phyloP scores from a whole-genome alignment of 1,284 basidiomycete genomes.

The Microbotryomycetes sp. region DNA sequence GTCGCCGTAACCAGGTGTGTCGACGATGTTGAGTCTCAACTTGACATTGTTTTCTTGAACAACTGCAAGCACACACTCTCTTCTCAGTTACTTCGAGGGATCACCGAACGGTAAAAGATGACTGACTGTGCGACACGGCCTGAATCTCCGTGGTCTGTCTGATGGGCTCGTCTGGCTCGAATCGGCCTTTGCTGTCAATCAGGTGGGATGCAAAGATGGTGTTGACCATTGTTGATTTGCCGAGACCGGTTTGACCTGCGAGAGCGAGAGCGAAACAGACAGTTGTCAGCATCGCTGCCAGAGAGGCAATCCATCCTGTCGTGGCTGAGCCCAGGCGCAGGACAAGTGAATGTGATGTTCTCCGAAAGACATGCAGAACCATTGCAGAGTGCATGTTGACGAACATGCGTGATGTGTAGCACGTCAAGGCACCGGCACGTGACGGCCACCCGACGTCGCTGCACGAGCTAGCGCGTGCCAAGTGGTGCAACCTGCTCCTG shows the following conservation, averaged over 20 bases:
- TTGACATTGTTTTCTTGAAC: slow-evolving; percentile 94
- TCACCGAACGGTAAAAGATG: neutral
- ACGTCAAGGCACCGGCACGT: too few relatives aligned
- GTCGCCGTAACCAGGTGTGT: slow-evolving; percentile 98
- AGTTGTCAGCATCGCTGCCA: too few relatives aligned
- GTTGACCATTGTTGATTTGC: slow-evolving; percentile 98
- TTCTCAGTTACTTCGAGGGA: neutral
- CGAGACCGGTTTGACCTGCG: slow-evolving; percentile 88
- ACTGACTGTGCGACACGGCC: slow-evolving; percentile 82
- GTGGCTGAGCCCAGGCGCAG: too few relatives aligned
- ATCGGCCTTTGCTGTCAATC: slow-evolving; percentile 92
- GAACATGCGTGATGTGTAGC: too few relatives aligned
- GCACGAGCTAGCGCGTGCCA: neutral
- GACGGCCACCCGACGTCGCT: neutral
- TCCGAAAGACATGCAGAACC: too few relatives aligned
- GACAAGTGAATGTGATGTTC: too few relatives aligned
- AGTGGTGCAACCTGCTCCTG: neutral
- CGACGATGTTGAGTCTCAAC: slow-evolving; percentile 93
- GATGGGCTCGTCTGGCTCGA: slow-evolving; percentile 76
- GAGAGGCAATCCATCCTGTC: too few relatives aligned
- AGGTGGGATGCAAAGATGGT: slow-evolving; percentile 97
- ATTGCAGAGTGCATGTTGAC: too few relatives aligned
- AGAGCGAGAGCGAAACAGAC: slow-evolving; percentile 26
- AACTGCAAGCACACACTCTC: slow-evolving; percentile 48
- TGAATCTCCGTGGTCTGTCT: slow-evolving; percentile 96